phyloP scores from a whole-genome alignment of 148 eudicot genomes.

The Vaccinium myrtillus region DNA sequence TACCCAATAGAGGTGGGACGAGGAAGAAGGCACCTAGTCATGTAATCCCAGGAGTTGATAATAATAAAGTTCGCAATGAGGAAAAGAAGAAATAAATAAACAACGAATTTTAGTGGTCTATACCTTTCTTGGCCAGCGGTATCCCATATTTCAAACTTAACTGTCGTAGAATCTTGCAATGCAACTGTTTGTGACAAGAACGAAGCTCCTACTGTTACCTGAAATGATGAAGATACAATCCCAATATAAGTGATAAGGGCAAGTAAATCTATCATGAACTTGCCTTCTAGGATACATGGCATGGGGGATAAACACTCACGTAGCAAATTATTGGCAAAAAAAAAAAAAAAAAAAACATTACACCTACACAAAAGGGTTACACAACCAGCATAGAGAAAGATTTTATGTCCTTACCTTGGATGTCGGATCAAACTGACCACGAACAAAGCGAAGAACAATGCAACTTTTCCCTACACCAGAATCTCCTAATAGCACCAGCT shows the following conservation, averaged over 20 bases:
- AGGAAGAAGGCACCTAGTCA: not conserved
- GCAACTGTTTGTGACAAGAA: conserved; percentile 95
- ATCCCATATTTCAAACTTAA: conserved; percentile 98
- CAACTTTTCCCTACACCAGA: conserved; percentile 86
- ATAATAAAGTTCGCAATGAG: not conserved
- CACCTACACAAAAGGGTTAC: not conserved
- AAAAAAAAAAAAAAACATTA: not conserved
- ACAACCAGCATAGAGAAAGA: not conserved
- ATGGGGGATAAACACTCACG: not conserved
- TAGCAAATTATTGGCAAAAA: not conserved
- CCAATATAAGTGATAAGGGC: not conserved
- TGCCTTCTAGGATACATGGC: not conserved
- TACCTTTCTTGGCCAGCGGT: conserved; percentile 99
- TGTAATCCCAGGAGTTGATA: not conserved
- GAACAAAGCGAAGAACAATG: conserved; percentile 82
- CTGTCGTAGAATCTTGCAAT: conserved; percentile 91
- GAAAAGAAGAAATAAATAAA: not conserved
- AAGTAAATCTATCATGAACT: not conserved
- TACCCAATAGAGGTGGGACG: not conserved
- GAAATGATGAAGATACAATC: not conserved
- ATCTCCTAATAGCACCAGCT: conserved; percentile 73
- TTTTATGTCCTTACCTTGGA: conserved; percentile 62
- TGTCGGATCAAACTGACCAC: conserved; percentile 97
- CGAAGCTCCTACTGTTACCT: conserved; percentile 98
- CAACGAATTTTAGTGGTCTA: not conserved